Base-by-base conservation (phyloP, 163 green algal species). In the Volvox carteri region DNA sequence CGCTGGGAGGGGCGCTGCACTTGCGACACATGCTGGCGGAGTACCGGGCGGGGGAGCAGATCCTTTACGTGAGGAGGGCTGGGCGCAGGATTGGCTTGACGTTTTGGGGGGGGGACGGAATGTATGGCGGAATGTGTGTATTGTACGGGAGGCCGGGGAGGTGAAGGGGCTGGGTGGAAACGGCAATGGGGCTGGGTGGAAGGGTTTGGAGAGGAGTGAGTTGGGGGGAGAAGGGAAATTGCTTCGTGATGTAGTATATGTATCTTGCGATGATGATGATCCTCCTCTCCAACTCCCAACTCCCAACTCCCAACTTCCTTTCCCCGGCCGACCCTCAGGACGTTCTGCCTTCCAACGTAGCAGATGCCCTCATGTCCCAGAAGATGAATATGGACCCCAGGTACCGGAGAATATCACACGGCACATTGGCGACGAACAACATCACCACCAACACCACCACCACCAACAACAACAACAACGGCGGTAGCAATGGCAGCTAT, bases 1-100 rank as follows among this genome's bases (percentile, higher is more conserved):
- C 84, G 54, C 54, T 89, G 52, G 84, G 84, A 1, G 72, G 84
- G 37, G 84, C 84, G 37, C 84, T 89, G 84, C 70, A 89, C 70
- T 68, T 89, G 68, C 37, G 84, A 1, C 84, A 89, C 84, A 56
- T 84, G 72, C 84, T 89, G 28, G 84, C 70, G 1, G 84, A 84
- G 54, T 65, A 84, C 70, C 72, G 84, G 8, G 84, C 84, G 39
- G 84, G 84, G n/a, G 84, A 89, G 84, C 30, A 73, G 52, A 89
- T 89, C 65, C 48, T 87, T 4, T 87, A 87, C 30, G 79, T 87
- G 79, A 68, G 79, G 56, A 65, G 28, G 8, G 25, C n/a, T n/a
- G n/a, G n/a, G n/a, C n/a, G n/a, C n/a, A n/a, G n/a, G n/a, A n/a
- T n/a, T n/a, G n/a, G n/a, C n/a, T n/a, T n/a, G n/a, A n/a, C n/a